Evolutionary conservation across 768 basidiomycete genomes (phyloP), one percentile per base, ranked within the genome.

Genomic region (Tephrocybe rancida): DNA sequence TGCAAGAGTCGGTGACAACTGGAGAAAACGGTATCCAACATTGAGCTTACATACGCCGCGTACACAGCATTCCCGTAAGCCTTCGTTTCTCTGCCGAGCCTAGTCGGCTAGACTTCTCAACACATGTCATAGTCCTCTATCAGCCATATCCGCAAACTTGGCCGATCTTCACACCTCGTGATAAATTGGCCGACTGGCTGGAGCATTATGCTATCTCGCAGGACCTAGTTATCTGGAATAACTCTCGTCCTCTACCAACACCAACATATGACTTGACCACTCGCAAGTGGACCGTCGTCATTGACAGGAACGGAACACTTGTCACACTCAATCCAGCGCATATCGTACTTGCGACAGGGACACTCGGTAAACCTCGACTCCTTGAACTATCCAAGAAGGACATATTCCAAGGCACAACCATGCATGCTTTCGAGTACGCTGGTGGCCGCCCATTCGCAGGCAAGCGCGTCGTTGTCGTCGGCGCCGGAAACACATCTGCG

Each of bases 1-100:
- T 48, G 43, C 69, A 5, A 68, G 80, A 2, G 63, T 86, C 1
- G 86, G 86, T 0, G 84, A 87, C 58, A 79, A 77, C 57, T 86
- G 85, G 86, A 70, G 83, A 52, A 73, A 80, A 43, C 74, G 87
- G 11, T 80, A 81, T 59, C 71, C 72, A 2, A 70, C 71, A 0
- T 60, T 82, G 24, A 63, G 62, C 10, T 60, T 81, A 22, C 79
- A 80, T 47, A 75, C 74, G 22, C 60, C 77, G 13, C 42, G 48
- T 9, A 52, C 44, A 1, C 52, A 61, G 24, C 48, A 50, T 45
- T 25, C 39, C 26, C 19, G 61, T 69, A 26, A 18, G 57, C 58
- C 29, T 22, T 26, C 10, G 2, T 32, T 10, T 5, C 16, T 39
- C 16, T 3, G 30, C 3, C 54, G 1, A 22, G 11, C 1, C 14